Base-by-base conservation (phyloP, 192 early-diverging fungal genomes). In the Dissophora globulifera region DNA sequence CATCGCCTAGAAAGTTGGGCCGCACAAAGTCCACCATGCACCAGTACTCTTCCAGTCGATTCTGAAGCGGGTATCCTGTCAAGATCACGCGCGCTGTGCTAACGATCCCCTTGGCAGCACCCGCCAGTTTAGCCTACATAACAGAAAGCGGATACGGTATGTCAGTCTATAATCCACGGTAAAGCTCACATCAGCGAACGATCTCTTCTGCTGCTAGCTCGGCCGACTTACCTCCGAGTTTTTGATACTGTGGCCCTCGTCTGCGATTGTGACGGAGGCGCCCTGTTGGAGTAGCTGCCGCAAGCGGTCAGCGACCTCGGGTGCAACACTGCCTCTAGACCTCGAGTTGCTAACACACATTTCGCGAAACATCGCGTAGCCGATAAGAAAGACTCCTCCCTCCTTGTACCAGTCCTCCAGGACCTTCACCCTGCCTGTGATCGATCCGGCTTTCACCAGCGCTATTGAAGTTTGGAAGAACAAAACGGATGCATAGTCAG, bases 41-140 rank as follows among this genome's bases (percentile, higher is more conserved):
- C 85, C 86, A 92, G 60, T 92, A 95, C 69, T 94, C 93, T 40
- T 80, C 83, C 25, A 96, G 61, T 35, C 88, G 85, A 61, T 96
- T 96, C 63, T 96, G 95, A 29, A 96, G 78, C 1, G 95, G 95
- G 33, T 86, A 90, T 0, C 95, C 95, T 1, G 95, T 95, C 60
- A 96, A 62, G 45, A 88, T 89, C 22, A 96, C 69, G 35, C 93
- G 80, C 7, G 84, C 82, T 5, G 53, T 74, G 1, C 92, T 93
- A 29, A 78, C 22, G 1, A 95, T 58, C 29, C 58, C 19, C 25
- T 70, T 80, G 12, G 85, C 45, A 0, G 50, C 59, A 9, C 54
- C 22, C 8, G 35, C 32, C 5, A 81, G 30, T 33, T 67, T 62
- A 12, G 80, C 69, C 72, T 81, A 72, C 31, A 35, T 33, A 29